Base-by-base conservation (phyloP, 1,139 yeast genomes). In the Yamadazyma conglobata region DNA sequence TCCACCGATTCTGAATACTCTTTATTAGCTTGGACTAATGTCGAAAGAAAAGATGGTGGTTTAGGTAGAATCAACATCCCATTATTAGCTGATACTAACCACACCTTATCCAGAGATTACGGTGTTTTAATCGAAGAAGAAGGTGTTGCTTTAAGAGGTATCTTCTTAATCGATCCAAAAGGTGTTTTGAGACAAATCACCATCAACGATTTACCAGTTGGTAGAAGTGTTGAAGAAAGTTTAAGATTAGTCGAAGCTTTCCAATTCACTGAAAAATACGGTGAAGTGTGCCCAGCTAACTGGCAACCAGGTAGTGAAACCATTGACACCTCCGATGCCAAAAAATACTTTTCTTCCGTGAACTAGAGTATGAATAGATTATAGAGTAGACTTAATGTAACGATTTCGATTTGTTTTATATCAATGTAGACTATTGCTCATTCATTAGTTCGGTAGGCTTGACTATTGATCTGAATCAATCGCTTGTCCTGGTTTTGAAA, bases 221-320 rank as follows among this genome's bases (percentile, higher is more conserved):
- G 98, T 65, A 88, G 98, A 78, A 84, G 87, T 54, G 97, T 89
- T 48, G 96, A 88, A 48, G 98, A 91, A 77, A 84, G 96, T 50
- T 75, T 86, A 60, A 88, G 98, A 83, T 80, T 91, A 63, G 79
- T 91, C 48, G 97, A 91, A 63, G 97, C 96, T 54, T 89, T 91
- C 95, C 94, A 89, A 75, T 88, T 91, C 87, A 83, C 95, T 56
- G 96, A 89, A 68, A 83, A 86, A 77, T 72, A 89, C 78, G 96
- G 97, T 70, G 95, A 91, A 70, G 97, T 91, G 50, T 86, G 95
- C 72, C 96, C 96, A 54, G 96, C 97, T 64, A 89, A 88, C 93
- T 91, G 98, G 97, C 85, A 86, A 53, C 89, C 93, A 70, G 97
- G 97, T 72, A 64, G 87, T 42, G 95, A 85, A 57, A 85, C 96